phyloP scores from a whole-genome alignment of 306 rosid genomes.

The Canavalia ensiformis region DNA sequence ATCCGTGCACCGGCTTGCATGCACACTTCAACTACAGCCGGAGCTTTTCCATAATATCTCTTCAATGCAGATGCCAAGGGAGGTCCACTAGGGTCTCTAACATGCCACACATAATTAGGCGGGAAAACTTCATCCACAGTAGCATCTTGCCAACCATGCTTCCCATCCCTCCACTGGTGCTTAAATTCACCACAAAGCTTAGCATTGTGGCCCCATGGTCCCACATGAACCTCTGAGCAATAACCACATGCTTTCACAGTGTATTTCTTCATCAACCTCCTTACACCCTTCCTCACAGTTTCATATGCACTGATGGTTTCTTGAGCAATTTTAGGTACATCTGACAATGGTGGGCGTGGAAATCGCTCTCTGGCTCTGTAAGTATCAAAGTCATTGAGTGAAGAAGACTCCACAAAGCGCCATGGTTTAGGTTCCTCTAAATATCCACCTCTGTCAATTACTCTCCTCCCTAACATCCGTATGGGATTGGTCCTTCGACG shows the following conservation, averaged over 20 bases:
- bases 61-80: slow-evolving; percentile 70
- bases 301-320: slow-evolving; percentile 81
- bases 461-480: slow-evolving; percentile 77
- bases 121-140: slow-evolving; percentile 86
- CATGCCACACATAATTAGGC: slow-evolving; percentile 94
- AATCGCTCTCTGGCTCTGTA: slow-evolving; percentile 68
- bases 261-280: slow-evolving; percentile 83
- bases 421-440: slow-evolving; percentile 77
- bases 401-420: slow-evolving; percentile 56
- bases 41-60: slow-evolving; percentile 91
- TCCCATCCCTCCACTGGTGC: slow-evolving; percentile 99
- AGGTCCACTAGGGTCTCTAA: slow-evolving; percentile 75
- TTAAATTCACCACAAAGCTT: slow-evolving; percentile 96
- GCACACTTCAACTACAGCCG: slow-evolving; percentile 91
- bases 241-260: slow-evolving; percentile 94
- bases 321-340: slow-evolving; percentile 75
- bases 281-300: slow-evolving; percentile 72
- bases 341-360: slow-evolving; percentile 65
- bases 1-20: slow-evolving; percentile 86
- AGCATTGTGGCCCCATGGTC: slow-evolving; percentile 98
- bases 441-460: slow-evolving; percentile 83
- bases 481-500: slow-evolving; percentile 87
- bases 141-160: slow-evolving; percentile 99
- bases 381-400: slow-evolving; percentile 78
- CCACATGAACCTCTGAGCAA: slow-evolving; percentile 98